Percentiles rank a stretch among this genome's conserved stretches.
Conservation (phyloP, 2,329 filamentous ascomycete species). For the Intubia oerlemansii region DNA sequence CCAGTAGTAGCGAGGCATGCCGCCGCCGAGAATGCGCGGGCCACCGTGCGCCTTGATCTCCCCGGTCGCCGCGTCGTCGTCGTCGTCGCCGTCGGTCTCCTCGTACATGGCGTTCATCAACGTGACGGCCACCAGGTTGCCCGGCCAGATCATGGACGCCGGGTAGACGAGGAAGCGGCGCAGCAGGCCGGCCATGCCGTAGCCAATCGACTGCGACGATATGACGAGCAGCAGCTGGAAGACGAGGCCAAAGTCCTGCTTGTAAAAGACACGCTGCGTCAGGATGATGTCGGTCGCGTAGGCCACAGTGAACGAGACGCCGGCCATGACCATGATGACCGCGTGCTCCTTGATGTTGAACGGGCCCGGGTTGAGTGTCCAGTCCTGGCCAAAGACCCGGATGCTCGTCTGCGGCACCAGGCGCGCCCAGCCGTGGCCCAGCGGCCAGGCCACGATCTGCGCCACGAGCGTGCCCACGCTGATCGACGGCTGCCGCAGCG, state of each 20-base stretch:
- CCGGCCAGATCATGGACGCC: slow-evolving; percentile 57
- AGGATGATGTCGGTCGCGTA: slow-evolving; percentile 58
- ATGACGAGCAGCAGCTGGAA: slow-evolving; percentile 47
- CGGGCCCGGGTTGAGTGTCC: slow-evolving; percentile 42
- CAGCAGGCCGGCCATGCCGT: slow-evolving; percentile 48
- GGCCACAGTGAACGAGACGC: slow-evolving; percentile 46
- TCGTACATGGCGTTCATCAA: slow-evolving; percentile 59
- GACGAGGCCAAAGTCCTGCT: slow-evolving; percentile 41
- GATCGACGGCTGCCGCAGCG: slow-evolving; percentile 38
- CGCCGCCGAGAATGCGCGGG: slow-evolving; percentile 37
- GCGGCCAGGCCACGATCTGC: slow-evolving; percentile 41
- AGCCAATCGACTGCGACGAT: slow-evolving; percentile 47
- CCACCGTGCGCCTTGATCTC: too few relatives aligned
- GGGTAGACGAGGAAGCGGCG: slow-evolving; percentile 41
- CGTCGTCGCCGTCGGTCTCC: slow-evolving; percentile 23
- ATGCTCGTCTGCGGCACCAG: slow-evolving; percentile 28
- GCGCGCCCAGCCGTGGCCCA: slow-evolving; percentile 38
- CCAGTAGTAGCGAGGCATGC: slow-evolving; percentile 34
- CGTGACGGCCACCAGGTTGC: slow-evolving; percentile 41
- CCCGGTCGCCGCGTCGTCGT: background rate
- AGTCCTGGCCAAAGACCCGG: slow-evolving; percentile 28
- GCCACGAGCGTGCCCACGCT: slow-evolving; percentile 37
- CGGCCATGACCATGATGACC: slow-evolving; percentile 49
- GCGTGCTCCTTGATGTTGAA: slow-evolving; percentile 53
- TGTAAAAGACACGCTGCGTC: slow-evolving; percentile 51